Evolutionary conservation across 257 asterid genomes (phyloP).

Genomic region (Solanum virginianum): DNA sequence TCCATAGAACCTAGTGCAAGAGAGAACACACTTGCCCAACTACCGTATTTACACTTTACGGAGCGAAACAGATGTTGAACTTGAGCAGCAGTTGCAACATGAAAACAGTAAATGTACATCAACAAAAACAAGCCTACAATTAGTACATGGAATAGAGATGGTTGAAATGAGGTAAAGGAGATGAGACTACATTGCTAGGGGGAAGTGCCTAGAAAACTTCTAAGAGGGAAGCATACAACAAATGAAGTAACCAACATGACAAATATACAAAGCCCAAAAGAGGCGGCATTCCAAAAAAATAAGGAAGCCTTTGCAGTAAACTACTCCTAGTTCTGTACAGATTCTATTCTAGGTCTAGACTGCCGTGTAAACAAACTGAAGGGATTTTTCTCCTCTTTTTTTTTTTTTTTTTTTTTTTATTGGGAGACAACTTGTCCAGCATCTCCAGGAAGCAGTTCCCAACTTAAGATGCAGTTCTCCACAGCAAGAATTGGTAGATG

Average conservation of each 20-base stretch:
- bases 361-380: conserved; percentile 19
- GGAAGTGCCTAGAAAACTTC: not conserved
- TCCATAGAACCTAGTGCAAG: not conserved
- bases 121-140: not conserved
- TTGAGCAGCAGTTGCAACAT: not conserved
- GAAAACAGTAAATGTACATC: not conserved
- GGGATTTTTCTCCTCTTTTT: not conserved
- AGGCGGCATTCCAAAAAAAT: conserved; percentile 20
- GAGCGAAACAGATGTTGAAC: not conserved
- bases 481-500: not conserved
- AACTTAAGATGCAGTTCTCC: conserved; percentile 3
- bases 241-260: not conserved
- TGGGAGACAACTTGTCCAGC: not conserved
- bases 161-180: not conserved
- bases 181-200: not conserved
- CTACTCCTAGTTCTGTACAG: conserved; percentile 24
- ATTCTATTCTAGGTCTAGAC: conserved; percentile 13
- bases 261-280: conserved; percentile 37
- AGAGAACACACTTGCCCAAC: not conserved
- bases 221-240: not conserved
- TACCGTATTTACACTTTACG: not conserved
- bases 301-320: conserved; percentile 1
- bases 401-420: not conserved
- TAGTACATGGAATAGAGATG: not conserved
- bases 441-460: conserved; percentile 1